phyloP scores from a whole-genome alignment of 345 rosid species.

The Dimocarpus longan region DNA sequence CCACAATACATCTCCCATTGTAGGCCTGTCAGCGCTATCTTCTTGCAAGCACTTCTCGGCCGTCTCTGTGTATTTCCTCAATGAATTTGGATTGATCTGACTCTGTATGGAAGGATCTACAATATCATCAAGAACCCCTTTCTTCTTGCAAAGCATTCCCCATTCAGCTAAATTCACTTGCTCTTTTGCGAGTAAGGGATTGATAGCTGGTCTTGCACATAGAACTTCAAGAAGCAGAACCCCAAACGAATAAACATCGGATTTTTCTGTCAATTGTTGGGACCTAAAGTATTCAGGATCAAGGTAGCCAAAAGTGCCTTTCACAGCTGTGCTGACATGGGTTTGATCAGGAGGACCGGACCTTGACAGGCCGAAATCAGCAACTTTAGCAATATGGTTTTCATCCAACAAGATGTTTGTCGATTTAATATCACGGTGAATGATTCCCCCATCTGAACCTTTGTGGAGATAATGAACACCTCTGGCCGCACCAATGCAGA shows the following conservation, averaged over 20 bases:
- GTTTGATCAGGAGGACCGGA: slow-evolving; percentile 16
- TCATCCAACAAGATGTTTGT: slow-evolving; percentile 61
- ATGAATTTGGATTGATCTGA: slow-evolving; percentile 44
- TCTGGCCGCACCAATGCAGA: slow-evolving; percentile 62
- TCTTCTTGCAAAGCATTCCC: slow-evolving; percentile 34
- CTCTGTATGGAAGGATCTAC: slow-evolving; percentile 40
- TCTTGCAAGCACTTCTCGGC: slow-evolving; percentile 67
- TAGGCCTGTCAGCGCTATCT: slow-evolving; percentile 48
- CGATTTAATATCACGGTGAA: slow-evolving; percentile 64
- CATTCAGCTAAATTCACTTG: slow-evolving; percentile 59
- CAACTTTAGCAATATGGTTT: slow-evolving; percentile 51
- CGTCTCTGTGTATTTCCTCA: slow-evolving; percentile 49
- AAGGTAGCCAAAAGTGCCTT: slow-evolving; percentile 62
- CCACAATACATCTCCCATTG: slow-evolving; percentile 65
- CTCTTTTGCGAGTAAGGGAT: slow-evolving; percentile 35
- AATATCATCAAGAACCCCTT: slow-evolving; percentile 44
- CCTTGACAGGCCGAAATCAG: slow-evolving; percentile 65
- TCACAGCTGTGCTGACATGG: slow-evolving; percentile 17
- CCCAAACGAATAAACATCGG: slow-evolving; percentile 62
- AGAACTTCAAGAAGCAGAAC: slow-evolving; percentile 59
- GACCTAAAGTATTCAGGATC: slow-evolving; percentile 58
- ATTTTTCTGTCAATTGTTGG: slow-evolving; percentile 55
- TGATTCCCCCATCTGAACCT: slow-evolving; percentile 44
- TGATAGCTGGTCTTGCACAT: slow-evolving; percentile 53
- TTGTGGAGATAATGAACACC: slow-evolving; percentile 58